Percentiles rank a stretch among this genome's conserved stretches.
phyloP scores from a whole-genome alignment of 345 rosid species.

The Salix koriyanagi region DNA sequence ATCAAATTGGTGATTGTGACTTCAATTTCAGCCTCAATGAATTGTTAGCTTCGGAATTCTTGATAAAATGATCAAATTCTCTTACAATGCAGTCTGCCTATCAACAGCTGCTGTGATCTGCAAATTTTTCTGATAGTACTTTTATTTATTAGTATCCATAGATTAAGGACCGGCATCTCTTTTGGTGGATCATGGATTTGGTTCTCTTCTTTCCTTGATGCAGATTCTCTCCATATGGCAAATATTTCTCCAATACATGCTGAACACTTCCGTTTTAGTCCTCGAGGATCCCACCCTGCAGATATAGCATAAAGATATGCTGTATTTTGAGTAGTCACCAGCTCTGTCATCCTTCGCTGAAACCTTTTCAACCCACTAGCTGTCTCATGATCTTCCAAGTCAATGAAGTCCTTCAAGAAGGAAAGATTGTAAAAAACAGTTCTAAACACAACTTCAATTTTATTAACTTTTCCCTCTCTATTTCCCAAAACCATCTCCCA shows the following conservation, averaged over 20 bases:
- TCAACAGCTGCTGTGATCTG: too few species aligned
- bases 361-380: not conserved
- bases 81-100: too few species aligned
- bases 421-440: slow-evolving; percentile 14
- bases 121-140: too few species aligned
- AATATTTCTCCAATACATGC: not conserved
- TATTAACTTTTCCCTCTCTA: slow-evolving; percentile 7
- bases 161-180: too few species aligned
- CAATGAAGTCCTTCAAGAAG: slow-evolving; percentile 1
- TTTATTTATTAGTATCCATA: too few species aligned
- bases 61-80: too few species aligned
- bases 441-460: slow-evolving; percentile 9
- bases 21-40: too few species aligned
- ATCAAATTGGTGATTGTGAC: too few species aligned
- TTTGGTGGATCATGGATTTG: too few species aligned
- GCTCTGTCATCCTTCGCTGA: not conserved
- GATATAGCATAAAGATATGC: slow-evolving; percentile 9
- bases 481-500: slow-evolving; percentile 4
- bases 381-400: not conserved
- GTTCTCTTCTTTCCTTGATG: slow-evolving; percentile 18
- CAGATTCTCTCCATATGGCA: not conserved
- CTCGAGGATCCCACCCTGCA: slow-evolving; percentile 12
- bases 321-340: not conserved
- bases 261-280: not conserved
- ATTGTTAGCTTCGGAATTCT: too few species aligned